These are phyloP conservation scores for Apiotrichum siamense DNA, from an alignment of 1,284 basidiomycete species.

Conservation along the genomic window DNA sequence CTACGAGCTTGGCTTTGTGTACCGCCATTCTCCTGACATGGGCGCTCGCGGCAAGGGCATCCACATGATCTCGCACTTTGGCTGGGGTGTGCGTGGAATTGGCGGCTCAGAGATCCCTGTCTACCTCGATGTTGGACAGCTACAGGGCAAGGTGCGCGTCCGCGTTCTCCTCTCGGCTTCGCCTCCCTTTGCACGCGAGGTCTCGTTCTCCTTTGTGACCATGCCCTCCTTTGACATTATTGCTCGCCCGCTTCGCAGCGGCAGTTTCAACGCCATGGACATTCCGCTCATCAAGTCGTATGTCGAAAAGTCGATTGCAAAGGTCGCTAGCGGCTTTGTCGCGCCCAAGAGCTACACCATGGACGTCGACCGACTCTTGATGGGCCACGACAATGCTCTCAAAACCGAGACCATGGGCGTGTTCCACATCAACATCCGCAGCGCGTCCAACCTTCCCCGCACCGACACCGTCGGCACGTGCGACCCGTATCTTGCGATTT, in stretches of 20 bases:
- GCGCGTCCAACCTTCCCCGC: slow-evolving; percentile 35
- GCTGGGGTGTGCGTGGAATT: slow-evolving; percentile 42
- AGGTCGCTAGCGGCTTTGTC: slow-evolving; percentile 44
- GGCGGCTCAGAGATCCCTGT: slow-evolving; percentile 41
- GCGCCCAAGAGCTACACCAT: slow-evolving; percentile 42
- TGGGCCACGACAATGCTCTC: slow-evolving; percentile 37
- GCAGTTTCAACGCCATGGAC: slow-evolving; percentile 46
- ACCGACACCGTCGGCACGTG: slow-evolving; percentile 43
- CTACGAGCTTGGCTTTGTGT: slow-evolving; percentile 44
- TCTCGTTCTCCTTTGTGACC: slow-evolving; percentile 41
- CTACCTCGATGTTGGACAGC: slow-evolving; percentile 37
- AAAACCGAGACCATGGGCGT: slow-evolving; percentile 42
- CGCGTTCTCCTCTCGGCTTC: slow-evolving; percentile 43
- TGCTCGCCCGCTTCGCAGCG: slow-evolving; percentile 38
- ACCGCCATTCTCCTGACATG: slow-evolving; percentile 25
- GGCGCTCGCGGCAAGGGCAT: slow-evolving; percentile 36
- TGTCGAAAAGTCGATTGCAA: slow-evolving; percentile 38
- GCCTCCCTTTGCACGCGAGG: slow-evolving; percentile 45
- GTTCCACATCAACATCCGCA: slow-evolving; percentile 41
- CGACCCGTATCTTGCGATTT: slow-evolving; percentile 45
- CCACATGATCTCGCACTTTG: slow-evolving; percentile 44
- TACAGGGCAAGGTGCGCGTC: slow-evolving; percentile 34
- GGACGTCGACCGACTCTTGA: slow-evolving; percentile 45
- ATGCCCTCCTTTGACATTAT: slow-evolving; percentile 47
- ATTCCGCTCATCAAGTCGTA: slow-evolving; percentile 43